Conservation (phyloP, 768 basidiomycete genomes). For the Lentinula raphanica region DNA sequence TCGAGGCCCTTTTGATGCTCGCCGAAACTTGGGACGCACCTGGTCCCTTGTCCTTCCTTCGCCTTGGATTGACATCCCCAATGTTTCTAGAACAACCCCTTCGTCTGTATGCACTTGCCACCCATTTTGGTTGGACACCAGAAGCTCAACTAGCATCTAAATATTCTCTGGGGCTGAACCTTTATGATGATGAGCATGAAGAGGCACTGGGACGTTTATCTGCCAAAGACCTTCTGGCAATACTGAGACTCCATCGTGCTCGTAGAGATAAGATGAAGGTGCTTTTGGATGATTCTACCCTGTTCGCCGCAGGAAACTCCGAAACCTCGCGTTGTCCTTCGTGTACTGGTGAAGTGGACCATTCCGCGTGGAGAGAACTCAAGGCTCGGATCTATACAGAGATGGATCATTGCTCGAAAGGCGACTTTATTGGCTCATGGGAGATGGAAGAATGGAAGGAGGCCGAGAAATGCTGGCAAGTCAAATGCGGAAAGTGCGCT, state of each 20-base stretch:
- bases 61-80: conserved; percentile 35
- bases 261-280: conserved; percentile 33
- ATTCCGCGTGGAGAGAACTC: conserved; percentile 34
- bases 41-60: conserved; percentile 38
- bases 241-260: conserved; percentile 36
- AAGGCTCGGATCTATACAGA: conserved; percentile 35
- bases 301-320: conserved; percentile 35
- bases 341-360: conserved; percentile 30
- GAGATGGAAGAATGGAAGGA: conserved; percentile 43
- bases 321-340: conserved; percentile 22
- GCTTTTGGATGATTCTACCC: conserved; percentile 27
- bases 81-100: conserved; percentile 39
- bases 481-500: background rate
- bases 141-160: conserved; percentile 38
- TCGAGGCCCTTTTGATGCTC: conserved; percentile 32
- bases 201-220: conserved; percentile 32
- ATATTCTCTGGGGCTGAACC: conserved; percentile 33
- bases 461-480: conserved; percentile 30
- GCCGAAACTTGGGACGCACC: conserved; percentile 43
- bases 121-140: conserved; percentile 38
- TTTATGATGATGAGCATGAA: conserved; percentile 30
- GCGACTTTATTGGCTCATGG: conserved; percentile 29
- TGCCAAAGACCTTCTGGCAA: conserved; percentile 27
- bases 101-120: conserved; percentile 42
- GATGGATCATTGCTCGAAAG: conserved; percentile 33